Evolutionary conservation across 805 yeast species (phyloP), one percentile per base, ranked within the genome.

Genomic region (Candida tibetensis): DNA sequence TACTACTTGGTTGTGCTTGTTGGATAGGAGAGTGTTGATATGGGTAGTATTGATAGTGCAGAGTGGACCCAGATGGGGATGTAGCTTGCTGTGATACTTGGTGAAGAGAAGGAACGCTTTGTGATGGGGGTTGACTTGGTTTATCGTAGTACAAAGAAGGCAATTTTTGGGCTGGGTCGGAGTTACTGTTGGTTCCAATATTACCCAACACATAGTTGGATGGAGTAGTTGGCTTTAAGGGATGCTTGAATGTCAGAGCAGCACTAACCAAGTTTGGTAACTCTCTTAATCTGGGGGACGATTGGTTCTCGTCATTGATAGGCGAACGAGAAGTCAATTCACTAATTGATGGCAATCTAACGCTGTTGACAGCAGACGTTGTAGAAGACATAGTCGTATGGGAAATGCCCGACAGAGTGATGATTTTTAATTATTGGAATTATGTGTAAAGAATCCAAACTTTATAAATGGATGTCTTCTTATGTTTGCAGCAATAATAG

Each of bases 311-410:
- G 5, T 40, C 43, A n/a, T 23, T 21, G 23, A 40, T 32, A 6
- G 40, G 43, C 10, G 44, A 41, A 18, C 27, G 15, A 5, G 44
- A 30, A 14, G 49, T 46, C 41, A 46, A 41, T 36, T 46, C 49
- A 34, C 49, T 42, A 17, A 46, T 46, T 6, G 47, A 42, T 14
- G 49, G 49, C 40, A 41, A 36, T 27, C 29, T 41, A 26, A 41
- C 36, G 25, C 28, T 32, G 4, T 33, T 9, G 17, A 41, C 26
- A 8, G 36, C 17, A 19, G 32, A 9, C 4, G 35, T 23, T n/a
- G 40, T 10, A 13, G 41, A 28, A 25, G 40, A 25, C 40, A 36
- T 36, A n/a, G 10, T 22, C 12, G 12, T 22, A 22, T 22, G 26
- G 12, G 12, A 9, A n/a, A n/a, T n/a, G n/a, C n/a, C n/a, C n/a